phyloP scores from a whole-genome alignment of 1,284 basidiomycete species.

The Melampsora americana region DNA sequence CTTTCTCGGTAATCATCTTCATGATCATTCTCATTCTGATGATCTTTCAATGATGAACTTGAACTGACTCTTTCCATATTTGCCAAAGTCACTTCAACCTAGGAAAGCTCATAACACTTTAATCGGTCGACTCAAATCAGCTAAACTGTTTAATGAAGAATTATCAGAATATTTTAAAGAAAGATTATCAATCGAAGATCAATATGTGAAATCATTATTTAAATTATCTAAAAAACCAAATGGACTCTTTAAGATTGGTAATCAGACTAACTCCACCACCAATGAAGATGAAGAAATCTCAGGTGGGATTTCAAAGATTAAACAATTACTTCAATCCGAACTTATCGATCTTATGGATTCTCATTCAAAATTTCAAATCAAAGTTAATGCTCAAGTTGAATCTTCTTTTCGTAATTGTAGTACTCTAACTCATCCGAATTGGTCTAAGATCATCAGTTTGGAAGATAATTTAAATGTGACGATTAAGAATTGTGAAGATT shows the following conservation, averaged over 20 bases:
- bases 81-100: not conserved
- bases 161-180: conserved; percentile 59
- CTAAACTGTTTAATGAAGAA: conserved; percentile 53
- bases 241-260: not conserved
- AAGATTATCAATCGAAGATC: conserved; percentile 57
- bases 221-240: conserved; percentile 53
- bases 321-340: conserved; percentile 14
- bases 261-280: not conserved
- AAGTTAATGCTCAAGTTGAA: conserved; percentile 7
- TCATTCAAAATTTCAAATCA: conserved; percentile 8
- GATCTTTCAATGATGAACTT: no score
- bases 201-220: conserved; percentile 58
- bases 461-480: conserved; percentile 7
- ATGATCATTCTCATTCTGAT: no score
- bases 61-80: no score
- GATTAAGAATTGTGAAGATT: conserved; percentile 32
- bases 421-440: not conserved
- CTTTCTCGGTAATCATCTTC: no score
- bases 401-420: not conserved
- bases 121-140: conserved; percentile 49
- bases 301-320: not conserved
- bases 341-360: not conserved
- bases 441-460: not conserved
- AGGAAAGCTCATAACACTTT: conserved; percentile 17
- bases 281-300: conserved; percentile 1